A percentile compares a stretch with the other conserved stretches of the same genome.
Evolutionary conservation across 2,329 filamentous ascomycete genomes (phyloP).

Genomic region (Fusarium napiforme): DNA sequence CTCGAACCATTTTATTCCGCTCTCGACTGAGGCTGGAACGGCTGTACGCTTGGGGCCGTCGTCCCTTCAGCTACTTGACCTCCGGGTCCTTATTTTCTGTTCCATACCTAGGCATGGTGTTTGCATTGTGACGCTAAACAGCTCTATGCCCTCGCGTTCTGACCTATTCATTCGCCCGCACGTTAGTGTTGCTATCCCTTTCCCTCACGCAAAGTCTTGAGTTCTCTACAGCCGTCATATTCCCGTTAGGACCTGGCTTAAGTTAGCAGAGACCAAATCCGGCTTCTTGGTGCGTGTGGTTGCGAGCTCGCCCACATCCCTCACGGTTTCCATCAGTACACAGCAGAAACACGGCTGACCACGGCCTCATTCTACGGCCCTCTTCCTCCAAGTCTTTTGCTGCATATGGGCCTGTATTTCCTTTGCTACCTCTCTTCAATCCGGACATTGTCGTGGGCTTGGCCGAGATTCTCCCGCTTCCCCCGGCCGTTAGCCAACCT

Average conservation of each 20-base stretch:
- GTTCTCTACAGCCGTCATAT: slow-evolving; percentile 26
- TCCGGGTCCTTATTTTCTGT: not conserved
- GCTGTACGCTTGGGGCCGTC: not conserved
- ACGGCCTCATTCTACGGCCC: slow-evolving; percentile 4
- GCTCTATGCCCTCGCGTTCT: not conserved
- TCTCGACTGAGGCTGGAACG: slow-evolving; percentile 1
- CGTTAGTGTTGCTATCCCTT: not conserved
- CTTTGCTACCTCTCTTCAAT: not conserved
- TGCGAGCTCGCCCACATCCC: slow-evolving; percentile 13
- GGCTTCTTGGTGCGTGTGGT: slow-evolving; percentile 30
- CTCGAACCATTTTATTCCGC: slow-evolving; percentile 4
- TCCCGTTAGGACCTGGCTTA: slow-evolving; percentile 26
- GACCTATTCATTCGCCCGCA: not conserved
- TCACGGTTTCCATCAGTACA: slow-evolving; percentile 12
- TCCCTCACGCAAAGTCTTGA: slow-evolving; percentile 6
- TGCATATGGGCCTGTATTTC: not conserved
- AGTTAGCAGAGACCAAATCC: slow-evolving; percentile 37
- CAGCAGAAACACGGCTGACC: slow-evolving; percentile 6
- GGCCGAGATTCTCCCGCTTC: not conserved
- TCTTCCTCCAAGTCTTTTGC: not conserved
- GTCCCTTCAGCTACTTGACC: slow-evolving; percentile 1
- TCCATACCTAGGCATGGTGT: not conserved
- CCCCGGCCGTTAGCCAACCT: not conserved
- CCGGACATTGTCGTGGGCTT: not conserved
- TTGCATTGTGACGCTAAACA: not conserved